Conservation (phyloP, 2,329 filamentous ascomycete species). For the Achaetomium macrosporum region DNA sequence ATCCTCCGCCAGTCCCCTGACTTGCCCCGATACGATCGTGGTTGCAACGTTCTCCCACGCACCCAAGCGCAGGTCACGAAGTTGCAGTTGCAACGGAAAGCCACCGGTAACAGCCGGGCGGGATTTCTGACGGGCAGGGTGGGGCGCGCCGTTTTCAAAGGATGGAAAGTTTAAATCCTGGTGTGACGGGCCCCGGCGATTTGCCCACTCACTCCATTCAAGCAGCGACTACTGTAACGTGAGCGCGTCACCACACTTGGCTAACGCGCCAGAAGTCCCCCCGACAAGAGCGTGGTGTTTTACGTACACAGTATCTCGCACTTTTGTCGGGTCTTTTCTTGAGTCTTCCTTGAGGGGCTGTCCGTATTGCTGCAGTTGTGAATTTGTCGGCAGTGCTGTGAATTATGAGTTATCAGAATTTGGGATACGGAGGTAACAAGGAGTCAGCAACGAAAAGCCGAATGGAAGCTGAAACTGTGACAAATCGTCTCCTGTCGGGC, state of each 20-base stretch:
- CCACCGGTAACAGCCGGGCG: conserved; percentile 25
- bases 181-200: conserved; percentile 12
- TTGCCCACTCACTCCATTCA: conserved; percentile 8
- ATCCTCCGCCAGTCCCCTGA: conserved; percentile 25
- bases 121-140: conserved; percentile 8
- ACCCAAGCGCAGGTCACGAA: conserved; percentile 16
- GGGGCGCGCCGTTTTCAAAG: conserved; percentile 8
- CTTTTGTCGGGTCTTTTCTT: not conserved
- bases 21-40: conserved; percentile 28
- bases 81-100: conserved; percentile 22
- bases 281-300: too few relatives aligned
- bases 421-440: too few relatives aligned
- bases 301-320: too few relatives aligned
- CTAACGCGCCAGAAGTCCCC: not conserved
- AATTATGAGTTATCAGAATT: too few relatives aligned
- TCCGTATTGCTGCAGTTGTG: too few relatives aligned
- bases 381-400: too few relatives aligned
- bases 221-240: conserved; percentile 1
- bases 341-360: not conserved
- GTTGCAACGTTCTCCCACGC: conserved; percentile 27
- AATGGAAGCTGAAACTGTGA: too few relatives aligned
- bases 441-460: too few relatives aligned
- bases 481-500: too few relatives aligned
- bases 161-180: conserved; percentile 22
- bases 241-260: conserved; percentile 7